Evolutionary conservation across 768 basidiomycete species (phyloP), one percentile per base, ranked within the genome.

Genomic region (Suillus subaureus): DNA sequence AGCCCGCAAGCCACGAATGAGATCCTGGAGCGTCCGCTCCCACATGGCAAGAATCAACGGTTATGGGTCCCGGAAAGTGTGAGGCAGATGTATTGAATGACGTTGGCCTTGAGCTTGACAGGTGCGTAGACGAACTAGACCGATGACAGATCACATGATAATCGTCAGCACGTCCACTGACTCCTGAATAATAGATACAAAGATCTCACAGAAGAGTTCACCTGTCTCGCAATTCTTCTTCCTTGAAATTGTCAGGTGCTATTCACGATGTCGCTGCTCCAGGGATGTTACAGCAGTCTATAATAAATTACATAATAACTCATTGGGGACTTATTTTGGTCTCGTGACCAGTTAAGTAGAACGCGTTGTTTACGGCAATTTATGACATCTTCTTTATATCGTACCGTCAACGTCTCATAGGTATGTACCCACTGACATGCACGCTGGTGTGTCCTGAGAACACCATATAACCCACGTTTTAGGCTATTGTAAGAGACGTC

Each of bases 1-100:
- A 56, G 96, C 94, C 61, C 97, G 89, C 67, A 99, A 84, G 55
- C 96, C 97, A 70, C 97, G 87, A 73, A 97, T 94, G 72, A 97
- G 91, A 79, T 97, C 96, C 73, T 97, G 93, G 11, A 98, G 85
- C 7, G 95, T 97, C 62, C 96, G 86, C 83, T 98, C 96, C 93
- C 95, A 97, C 96, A 97, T 98, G 6, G 6, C 15, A 63, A 28
- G 18, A 60, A 40, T 11, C 23, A 28, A 56, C 7, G 23, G 18
- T 21, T 55, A 28, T 63, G 9, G 37, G 13, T n/a, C n/a, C 6
- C 28, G 21, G 35, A 62, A n/a, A 55, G 6, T 35, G n/a, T 12
- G 0, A 26, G n/a, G 31, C 26, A 18, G 28, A 52, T 52, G 31
- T 62, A 16, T 23, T 21, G 57, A n/a, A n/a, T n/a, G n/a, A n/a